phyloP scores from a whole-genome alignment of 352 stramenopile genomes.

The Pythium biforme region DNA sequence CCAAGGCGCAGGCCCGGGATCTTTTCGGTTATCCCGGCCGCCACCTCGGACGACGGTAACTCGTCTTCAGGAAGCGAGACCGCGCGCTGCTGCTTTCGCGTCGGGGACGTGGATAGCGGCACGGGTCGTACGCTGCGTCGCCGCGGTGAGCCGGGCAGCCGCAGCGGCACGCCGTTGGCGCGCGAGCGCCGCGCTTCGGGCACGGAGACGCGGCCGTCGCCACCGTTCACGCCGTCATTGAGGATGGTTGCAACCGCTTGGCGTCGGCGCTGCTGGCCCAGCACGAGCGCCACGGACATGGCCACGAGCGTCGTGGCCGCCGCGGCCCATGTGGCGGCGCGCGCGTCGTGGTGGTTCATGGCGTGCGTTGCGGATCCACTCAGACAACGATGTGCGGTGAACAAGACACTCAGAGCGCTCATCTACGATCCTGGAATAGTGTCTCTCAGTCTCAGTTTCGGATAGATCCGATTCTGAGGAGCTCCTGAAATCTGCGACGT shows the following conservation, averaged over 20 bases:
- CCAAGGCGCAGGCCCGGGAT: constrained; percentile 29
- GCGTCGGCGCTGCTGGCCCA: constrained; percentile 24
- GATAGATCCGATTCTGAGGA: neutral
- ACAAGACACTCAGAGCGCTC: neutral
- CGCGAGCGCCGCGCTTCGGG: constrained; percentile 11
- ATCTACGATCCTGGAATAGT: neutral
- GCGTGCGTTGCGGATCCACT: neutral
- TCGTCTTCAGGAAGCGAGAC: neutral
- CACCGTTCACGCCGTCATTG: neutral
- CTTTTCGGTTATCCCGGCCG: neutral
- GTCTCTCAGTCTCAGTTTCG: neutral
- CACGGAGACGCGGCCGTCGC: constrained; percentile 9
- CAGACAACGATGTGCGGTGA: neutral
- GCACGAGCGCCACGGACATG: constrained; percentile 37
- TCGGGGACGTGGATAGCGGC: neutral
- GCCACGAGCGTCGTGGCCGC: constrained; percentile 28
- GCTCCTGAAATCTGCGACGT: neutral
- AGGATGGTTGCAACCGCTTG: constrained; percentile 1
- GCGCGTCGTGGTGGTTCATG: neutral
- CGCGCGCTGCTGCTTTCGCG: neutral
- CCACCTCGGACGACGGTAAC: neutral
- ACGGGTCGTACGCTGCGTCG: neutral
- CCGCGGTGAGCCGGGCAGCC: constrained; percentile 17
- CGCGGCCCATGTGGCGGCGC: constrained; percentile 31
- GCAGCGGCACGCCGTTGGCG: constrained; percentile 11